A percentile compares a stretch with the other conserved stretches of the same genome.
These are phyloP conservation scores for Talaromyces thailandensis DNA, from an alignment of 495 filamentous ascomycete genomes.

Conservation along the genomic window DNA sequence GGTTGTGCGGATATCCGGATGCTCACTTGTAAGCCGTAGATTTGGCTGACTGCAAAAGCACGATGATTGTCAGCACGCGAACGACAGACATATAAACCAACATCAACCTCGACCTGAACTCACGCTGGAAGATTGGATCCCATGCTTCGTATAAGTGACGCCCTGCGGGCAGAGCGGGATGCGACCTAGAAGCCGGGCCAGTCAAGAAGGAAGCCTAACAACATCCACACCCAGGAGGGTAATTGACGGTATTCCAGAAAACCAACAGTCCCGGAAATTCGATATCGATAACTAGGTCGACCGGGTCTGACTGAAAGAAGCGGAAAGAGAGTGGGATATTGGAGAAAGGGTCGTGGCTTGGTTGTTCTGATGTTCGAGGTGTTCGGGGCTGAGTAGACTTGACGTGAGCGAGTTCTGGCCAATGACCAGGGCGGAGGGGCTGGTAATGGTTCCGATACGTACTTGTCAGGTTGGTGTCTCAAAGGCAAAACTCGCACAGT, in stretches of 20 bases:
- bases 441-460: not conserved
- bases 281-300: not conserved
- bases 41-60: conserved; percentile 41
- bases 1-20: not conserved
- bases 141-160: conserved; percentile 33
- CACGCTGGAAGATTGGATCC: conserved; percentile 54
- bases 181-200: conserved; percentile 5
- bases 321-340: not conserved
- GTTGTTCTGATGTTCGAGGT: conserved; percentile 4
- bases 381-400: conserved; percentile 24
- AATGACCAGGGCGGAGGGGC: conserved; percentile 4
- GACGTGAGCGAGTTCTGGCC: conserved; percentile 16
- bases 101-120: conserved; percentile 17
- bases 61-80: conserved; percentile 11
- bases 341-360: not conserved
- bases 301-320: not conserved
- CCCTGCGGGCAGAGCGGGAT: conserved; percentile 4
- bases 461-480: not conserved
- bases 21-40: conserved; percentile 56
- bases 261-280: not conserved
- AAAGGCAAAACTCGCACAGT: not conserved
- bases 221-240: conserved; percentile 5
- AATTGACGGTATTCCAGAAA: not conserved
- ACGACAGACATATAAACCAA: not conserved
- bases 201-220: not conserved